These are phyloP conservation scores for Lipomyces japonicus DNA, from an alignment of 805 yeast species.

Conservation along the genomic window DNA sequence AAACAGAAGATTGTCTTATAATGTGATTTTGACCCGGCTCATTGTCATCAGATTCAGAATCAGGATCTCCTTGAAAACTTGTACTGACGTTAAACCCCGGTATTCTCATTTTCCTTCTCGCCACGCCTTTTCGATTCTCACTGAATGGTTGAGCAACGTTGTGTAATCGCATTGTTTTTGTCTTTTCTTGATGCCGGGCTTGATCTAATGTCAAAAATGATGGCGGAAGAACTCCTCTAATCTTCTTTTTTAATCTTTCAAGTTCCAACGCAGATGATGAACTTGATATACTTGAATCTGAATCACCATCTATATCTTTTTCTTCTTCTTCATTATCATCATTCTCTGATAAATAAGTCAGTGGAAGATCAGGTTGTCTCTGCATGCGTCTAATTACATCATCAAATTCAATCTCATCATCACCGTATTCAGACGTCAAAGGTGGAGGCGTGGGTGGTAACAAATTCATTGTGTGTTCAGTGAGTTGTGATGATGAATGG, in stretches of 20 bases:
- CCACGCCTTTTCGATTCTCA: slow-evolving; percentile 24
- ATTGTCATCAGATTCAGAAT: slow-evolving; percentile 10
- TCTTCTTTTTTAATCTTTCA: slow-evolving; percentile 24
- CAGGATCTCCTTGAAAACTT: slow-evolving; percentile 17
- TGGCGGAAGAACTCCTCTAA: slow-evolving; percentile 33
- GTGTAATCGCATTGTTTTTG: neutral
- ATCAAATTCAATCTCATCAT: too few relatives aligned
- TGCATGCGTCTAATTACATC: too few relatives aligned
- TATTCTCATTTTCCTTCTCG: slow-evolving; percentile 21
- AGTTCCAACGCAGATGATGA: slow-evolving; percentile 19
- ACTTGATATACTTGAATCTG: slow-evolving; percentile 3
- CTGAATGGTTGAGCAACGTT: neutral
- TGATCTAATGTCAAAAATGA: slow-evolving; percentile 30
- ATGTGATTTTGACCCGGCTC: neutral
- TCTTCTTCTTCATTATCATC: neutral
- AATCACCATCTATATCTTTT: slow-evolving; percentile 2
- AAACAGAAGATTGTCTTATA: neutral
- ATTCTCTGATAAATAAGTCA: neutral
- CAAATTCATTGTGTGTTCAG: neutral
- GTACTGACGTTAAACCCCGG: neutral
- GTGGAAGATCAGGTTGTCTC: too few relatives aligned
- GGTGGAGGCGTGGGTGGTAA: neutral
- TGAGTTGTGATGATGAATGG: neutral
- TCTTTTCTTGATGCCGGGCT: slow-evolving; percentile 3
- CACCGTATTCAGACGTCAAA: too few relatives aligned